phyloP scores from a whole-genome alignment of 2,329 filamentous ascomycete species.

The Penicillium corylophilum region DNA sequence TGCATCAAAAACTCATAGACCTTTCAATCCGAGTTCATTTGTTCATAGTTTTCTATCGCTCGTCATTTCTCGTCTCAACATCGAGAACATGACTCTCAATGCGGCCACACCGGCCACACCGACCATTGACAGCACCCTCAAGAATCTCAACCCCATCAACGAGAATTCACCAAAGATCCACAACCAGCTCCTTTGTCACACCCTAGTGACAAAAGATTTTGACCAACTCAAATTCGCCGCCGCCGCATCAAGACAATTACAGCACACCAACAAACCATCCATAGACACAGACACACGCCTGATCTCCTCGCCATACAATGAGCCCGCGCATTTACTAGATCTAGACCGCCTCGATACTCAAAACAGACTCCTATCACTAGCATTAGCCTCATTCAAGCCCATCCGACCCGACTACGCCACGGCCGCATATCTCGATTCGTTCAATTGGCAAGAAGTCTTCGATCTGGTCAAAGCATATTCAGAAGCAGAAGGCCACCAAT shows the following conservation, averaged over 20 bases:
- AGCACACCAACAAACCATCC: conserved; percentile 4
- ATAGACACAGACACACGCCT: conserved; percentile 42
- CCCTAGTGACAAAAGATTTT: conserved; percentile 33
- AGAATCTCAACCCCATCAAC: not conserved
- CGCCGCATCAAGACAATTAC: conserved; percentile 34
- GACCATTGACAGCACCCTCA: not conserved
- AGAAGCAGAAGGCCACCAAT: conserved; percentile 49
- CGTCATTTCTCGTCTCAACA: not conserved
- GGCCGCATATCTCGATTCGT: conserved; percentile 67
- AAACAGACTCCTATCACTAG: conserved; percentile 68
- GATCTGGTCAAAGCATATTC: conserved; percentile 56
- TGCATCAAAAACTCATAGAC: not conserved
- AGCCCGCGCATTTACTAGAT: conserved; percentile 69
- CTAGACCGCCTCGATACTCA: conserved; percentile 64
- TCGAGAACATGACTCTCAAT: conserved; percentile 7
- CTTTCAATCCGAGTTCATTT: no score
- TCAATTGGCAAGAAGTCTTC: conserved; percentile 73
- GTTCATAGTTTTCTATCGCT: not conserved
- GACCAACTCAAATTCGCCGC: conserved; percentile 36
- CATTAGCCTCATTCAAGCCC: conserved; percentile 64
- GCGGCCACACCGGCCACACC: not conserved
- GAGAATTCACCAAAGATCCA: not conserved
- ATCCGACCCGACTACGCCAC: conserved; percentile 72
- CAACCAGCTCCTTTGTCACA: conserved; percentile 29
- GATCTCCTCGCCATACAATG: conserved; percentile 74